Evolutionary conservation across 2,329 filamentous ascomycete species (phyloP).

Genomic region (Fusarium pseudocircinatum): DNA sequence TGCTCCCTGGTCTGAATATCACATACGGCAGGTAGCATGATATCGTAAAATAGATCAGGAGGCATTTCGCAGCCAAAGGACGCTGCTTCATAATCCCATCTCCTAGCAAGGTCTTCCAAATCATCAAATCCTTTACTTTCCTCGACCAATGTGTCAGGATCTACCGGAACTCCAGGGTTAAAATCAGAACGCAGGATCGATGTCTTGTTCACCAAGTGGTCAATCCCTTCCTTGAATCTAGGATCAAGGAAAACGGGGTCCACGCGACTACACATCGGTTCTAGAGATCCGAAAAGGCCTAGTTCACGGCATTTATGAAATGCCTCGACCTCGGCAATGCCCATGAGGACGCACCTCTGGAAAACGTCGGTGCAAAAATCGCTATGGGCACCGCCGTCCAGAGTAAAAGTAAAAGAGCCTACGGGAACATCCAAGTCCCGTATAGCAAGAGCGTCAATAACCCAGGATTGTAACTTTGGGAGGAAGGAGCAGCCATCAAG

Average conservation of each 20-base stretch:
- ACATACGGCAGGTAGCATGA: background rate
- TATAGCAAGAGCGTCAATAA: background rate
- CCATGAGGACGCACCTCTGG: background rate
- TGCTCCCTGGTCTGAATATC: background rate
- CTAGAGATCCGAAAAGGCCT: background rate
- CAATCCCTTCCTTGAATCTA: background rate
- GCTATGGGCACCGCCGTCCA: no score
- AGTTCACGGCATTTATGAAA: background rate
- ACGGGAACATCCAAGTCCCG: background rate
- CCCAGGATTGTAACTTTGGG: background rate
- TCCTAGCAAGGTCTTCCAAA: rapidly evolving
- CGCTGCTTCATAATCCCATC: rapidly evolving
- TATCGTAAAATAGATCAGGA: background rate
- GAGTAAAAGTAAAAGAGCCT: background rate
- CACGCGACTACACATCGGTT: no score
- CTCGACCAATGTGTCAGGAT: background rate
- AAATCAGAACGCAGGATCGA: background rate
- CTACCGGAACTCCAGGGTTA: background rate
- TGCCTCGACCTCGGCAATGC: background rate
- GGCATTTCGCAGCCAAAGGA: rapidly evolving
- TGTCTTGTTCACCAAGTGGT: background rate
- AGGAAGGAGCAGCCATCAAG: no score
- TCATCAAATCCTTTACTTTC: background rate
- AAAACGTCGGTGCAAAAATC: background rate
- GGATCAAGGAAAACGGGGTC: no score